These are phyloP conservation scores for Wickerhamomyces queroliae DNA, from an alignment of 805 yeast species.

Conservation along the genomic window DNA sequence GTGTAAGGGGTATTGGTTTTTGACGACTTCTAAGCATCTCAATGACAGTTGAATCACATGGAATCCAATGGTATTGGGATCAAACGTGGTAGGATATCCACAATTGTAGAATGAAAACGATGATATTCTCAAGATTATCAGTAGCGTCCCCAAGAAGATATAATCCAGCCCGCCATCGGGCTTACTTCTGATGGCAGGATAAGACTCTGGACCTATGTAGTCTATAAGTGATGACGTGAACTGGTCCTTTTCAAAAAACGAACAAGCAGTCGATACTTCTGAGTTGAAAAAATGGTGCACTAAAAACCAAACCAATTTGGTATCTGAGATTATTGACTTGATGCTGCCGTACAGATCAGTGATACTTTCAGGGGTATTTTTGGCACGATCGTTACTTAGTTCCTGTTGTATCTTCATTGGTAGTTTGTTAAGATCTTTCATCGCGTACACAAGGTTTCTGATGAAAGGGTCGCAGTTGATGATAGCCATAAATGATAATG, in stretches of 20 bases:
- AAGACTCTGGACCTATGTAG: background rate
- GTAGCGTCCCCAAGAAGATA: background rate
- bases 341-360: background rate
- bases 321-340: background rate
- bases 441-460: background rate
- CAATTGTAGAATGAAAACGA: background rate
- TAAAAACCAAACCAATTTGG: background rate
- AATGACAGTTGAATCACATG: background rate
- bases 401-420: background rate
- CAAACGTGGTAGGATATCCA: background rate
- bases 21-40: background rate
- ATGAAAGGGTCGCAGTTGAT: background rate
- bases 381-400: background rate
- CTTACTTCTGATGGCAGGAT: background rate
- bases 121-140: background rate
- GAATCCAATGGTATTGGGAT: background rate
- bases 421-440: background rate
- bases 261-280: background rate
- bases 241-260: background rate
- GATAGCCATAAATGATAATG: background rate
- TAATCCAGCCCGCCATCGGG: background rate
- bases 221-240: background rate
- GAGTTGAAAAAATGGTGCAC: background rate
- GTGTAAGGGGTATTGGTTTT: background rate
- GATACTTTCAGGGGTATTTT: background rate